phyloP scores from a whole-genome alignment of 2,329 filamentous ascomycete species.

The Cladosporium oxysporum region DNA sequence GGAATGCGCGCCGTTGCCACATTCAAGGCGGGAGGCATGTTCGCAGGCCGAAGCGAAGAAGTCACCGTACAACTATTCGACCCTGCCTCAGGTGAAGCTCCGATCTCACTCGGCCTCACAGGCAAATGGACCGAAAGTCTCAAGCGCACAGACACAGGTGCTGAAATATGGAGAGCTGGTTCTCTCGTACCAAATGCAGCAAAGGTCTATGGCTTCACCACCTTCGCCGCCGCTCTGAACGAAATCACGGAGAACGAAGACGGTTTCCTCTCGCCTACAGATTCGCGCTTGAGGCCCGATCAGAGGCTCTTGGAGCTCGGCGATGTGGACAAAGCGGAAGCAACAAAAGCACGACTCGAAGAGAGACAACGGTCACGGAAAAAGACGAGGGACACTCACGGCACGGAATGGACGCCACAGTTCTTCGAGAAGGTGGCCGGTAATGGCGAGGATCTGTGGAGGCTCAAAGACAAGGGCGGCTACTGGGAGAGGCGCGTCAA shows the following conservation, averaged over 20 bases:
- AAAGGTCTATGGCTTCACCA: conserved; percentile 83
- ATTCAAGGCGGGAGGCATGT: conserved; percentile 96
- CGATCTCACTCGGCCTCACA: conserved; percentile 66
- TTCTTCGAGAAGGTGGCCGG: conserved; percentile 76
- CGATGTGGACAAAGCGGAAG: conserved; percentile 79
- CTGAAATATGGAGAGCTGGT: conserved; percentile 77
- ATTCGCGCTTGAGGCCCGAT: conserved; percentile 81
- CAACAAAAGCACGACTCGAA: conserved; percentile 78
- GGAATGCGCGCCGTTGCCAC: conserved; percentile 82
- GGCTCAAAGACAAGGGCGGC: conserved; percentile 75
- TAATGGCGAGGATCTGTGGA: conserved; percentile 50
- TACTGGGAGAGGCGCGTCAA: conserved; percentile 87
- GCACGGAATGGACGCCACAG: conserved; percentile 70
- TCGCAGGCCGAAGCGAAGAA: conserved; percentile 90
- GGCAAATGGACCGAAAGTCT: conserved; percentile 86
- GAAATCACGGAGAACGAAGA: conserved; percentile 81
- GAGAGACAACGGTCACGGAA: conserved; percentile 79
- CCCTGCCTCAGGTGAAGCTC: conserved; percentile 50
- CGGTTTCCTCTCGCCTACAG: conserved; percentile 73
- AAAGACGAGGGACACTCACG: conserved; percentile 71
- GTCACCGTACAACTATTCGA: conserved; percentile 75
- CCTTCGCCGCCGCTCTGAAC: conserved; percentile 83
- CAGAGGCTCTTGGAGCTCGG: conserved; percentile 83
- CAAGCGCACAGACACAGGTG: conserved; percentile 61
- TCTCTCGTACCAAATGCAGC: conserved; percentile 74